phyloP scores from a whole-genome alignment of 805 yeast species.

The Hanseniaspora hatyaiensis region DNA sequence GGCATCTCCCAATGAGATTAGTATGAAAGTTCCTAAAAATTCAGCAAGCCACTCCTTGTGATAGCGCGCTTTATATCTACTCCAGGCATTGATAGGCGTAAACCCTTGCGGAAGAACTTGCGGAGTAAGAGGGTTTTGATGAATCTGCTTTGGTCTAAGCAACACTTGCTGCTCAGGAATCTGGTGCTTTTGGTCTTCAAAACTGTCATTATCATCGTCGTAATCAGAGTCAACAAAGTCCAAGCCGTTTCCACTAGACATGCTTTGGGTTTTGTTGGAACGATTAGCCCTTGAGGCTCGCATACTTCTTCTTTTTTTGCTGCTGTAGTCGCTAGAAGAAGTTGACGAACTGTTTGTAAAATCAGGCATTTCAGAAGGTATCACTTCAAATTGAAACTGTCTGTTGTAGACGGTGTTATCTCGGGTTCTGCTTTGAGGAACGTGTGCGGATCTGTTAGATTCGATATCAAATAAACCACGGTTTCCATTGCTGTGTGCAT shows the following conservation, averaged over 20 bases:
- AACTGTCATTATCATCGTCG: not conserved
- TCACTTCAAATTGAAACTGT: conserved; percentile 9
- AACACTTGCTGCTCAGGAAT: conserved; percentile 18
- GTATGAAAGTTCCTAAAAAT: conserved; percentile 39
- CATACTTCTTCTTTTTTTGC: not conserved
- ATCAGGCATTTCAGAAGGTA: conserved; percentile 14
- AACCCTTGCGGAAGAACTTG: conserved; percentile 31
- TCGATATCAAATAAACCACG: conserved; percentile 1
- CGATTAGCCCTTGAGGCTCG: not conserved
- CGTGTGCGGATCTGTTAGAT: not conserved
- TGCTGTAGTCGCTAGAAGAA: not conserved
- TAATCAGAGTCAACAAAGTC: not conserved
- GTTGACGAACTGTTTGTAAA: not conserved
- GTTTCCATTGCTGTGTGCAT: not conserved
- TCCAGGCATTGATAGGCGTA: conserved; percentile 31
- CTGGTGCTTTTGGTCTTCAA: not conserved
- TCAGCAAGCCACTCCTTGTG: conserved; percentile 42
- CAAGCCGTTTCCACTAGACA: not conserved
- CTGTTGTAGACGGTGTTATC: not conserved
- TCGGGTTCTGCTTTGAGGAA: not conserved
- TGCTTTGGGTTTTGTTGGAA: not conserved
- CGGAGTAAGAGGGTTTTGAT: conserved; percentile 32
- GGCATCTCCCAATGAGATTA: conserved; percentile 40
- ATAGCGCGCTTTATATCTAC: conserved; percentile 27
- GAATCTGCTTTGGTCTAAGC: conserved; percentile 30